Evolutionary conservation across 768 basidiomycete species (phyloP).

Genomic region (Trametes gibbosa): DNA sequence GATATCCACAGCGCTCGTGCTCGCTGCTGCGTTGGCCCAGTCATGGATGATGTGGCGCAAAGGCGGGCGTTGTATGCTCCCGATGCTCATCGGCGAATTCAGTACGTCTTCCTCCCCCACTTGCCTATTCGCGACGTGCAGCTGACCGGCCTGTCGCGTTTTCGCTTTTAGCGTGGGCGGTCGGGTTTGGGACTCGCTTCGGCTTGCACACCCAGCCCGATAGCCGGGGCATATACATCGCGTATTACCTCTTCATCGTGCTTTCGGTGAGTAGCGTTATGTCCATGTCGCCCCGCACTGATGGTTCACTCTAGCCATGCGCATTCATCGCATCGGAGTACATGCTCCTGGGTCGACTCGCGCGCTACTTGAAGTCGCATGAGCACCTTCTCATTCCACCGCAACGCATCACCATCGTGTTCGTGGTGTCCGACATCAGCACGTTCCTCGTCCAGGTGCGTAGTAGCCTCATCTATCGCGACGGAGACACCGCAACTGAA

Average conservation of each 20-base stretch:
- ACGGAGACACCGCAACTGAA: not conserved
- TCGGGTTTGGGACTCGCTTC: conserved; percentile 56
- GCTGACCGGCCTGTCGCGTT: not conserved
- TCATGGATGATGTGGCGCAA: conserved; percentile 41
- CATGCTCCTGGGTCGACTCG: conserved; percentile 60
- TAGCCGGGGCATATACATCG: conserved; percentile 50
- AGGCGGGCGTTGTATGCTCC: conserved; percentile 57
- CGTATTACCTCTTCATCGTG: conserved; percentile 58
- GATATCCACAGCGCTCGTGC: conserved; percentile 18
- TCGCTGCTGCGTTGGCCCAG: conserved; percentile 41
- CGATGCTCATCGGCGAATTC: conserved; percentile 60
- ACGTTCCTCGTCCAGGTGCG: conserved; percentile 66
- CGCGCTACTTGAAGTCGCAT: conserved; percentile 45
- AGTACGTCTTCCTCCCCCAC: conserved; percentile 35
- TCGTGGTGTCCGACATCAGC: conserved; percentile 59
- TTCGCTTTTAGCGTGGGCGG: conserved; percentile 49
- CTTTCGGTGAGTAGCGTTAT: conserved; percentile 42
- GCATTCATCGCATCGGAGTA: conserved; percentile 74
- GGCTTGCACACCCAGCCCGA: conserved; percentile 53
- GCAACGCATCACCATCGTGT: conserved; percentile 50
- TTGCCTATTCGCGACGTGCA: too few species aligned
- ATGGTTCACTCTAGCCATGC: conserved; percentile 49
- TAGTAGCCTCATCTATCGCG: not conserved
- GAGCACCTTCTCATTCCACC: conserved; percentile 49
- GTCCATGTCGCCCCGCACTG: not conserved